phyloP scores from a whole-genome alignment of 441 rosid genomes.

The Mallotus japonicus region DNA sequence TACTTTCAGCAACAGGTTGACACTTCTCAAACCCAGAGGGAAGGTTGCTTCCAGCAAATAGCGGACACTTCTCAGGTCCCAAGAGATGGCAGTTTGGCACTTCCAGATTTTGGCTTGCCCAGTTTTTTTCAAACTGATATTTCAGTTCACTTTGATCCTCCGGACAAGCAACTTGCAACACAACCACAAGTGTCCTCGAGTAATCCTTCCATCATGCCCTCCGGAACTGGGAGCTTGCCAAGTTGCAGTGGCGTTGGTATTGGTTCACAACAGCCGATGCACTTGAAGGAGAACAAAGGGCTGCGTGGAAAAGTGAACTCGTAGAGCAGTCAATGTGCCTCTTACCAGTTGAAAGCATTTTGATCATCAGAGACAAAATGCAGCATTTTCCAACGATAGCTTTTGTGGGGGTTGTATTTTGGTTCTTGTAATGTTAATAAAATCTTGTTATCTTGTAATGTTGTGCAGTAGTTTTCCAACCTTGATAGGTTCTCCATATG shows the following conservation, averaged over 20 bases:
- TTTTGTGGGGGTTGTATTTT: slow-evolving; percentile 9
- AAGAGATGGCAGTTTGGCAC: slow-evolving; percentile 20
- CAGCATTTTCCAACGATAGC: slow-evolving; percentile 5
- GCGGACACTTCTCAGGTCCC: slow-evolving; percentile 10
- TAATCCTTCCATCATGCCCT: slow-evolving; percentile 17
- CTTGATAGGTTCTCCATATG: slow-evolving; percentile 1
- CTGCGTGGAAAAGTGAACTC: slow-evolving; percentile 26
- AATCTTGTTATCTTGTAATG: background rate
- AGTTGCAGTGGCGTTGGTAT: slow-evolving; percentile 14
- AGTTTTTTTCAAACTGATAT: slow-evolving; percentile 28
- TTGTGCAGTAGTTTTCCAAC: slow-evolving; percentile 2
- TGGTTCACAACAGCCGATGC: slow-evolving; percentile 28
- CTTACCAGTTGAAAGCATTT: background rate
- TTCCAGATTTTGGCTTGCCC: slow-evolving; percentile 30
- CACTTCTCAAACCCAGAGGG: slow-evolving; percentile 21
- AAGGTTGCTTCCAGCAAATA: slow-evolving; percentile 37
- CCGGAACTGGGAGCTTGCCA: slow-evolving; percentile 30
- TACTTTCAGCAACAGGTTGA: slow-evolving; percentile 42
- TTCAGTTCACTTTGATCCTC: slow-evolving; percentile 28
- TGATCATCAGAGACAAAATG: background rate
- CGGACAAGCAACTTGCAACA: slow-evolving; percentile 24
- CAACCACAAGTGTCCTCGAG: slow-evolving; percentile 24
- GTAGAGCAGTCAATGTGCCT: slow-evolving; percentile 1
- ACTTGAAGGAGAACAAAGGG: slow-evolving; percentile 23
- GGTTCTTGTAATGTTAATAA: background rate